These are phyloP conservation scores for Smallanthus sonchifolius DNA, from an alignment of 129 eudicot genomes.

Conservation along the genomic window DNA sequence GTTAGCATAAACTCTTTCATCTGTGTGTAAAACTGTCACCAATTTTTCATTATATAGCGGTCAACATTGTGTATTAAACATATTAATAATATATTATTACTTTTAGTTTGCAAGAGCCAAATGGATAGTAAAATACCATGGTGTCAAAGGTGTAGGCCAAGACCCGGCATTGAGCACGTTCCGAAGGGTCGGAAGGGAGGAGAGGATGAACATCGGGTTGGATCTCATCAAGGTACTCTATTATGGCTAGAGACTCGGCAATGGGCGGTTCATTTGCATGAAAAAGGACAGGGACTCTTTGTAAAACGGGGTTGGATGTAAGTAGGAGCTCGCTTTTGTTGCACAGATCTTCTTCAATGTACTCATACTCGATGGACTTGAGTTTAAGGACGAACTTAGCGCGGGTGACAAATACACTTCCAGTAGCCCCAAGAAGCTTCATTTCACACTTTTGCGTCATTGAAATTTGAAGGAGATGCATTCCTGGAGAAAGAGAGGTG, in stretches of 20 bases:
- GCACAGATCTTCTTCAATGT: background rate
- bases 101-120: background rate
- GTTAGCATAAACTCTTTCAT: background rate
- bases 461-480: background rate
- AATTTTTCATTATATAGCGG: too few species aligned
- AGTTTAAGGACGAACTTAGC: background rate
- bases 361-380: background rate
- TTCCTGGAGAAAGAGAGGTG: background rate
- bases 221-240: conserved; percentile 1
- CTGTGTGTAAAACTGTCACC: background rate
- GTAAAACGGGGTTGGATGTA: background rate
- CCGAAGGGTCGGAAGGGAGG: background rate
- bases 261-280: background rate
- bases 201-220: background rate
- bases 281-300: background rate
- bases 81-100: background rate
- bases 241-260: background rate
- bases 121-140: background rate
- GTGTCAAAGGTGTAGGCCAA: background rate
- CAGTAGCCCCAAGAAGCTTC: background rate
- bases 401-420: background rate
- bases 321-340: background rate
- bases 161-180: background rate
- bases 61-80: background rate
- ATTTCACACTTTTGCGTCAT: background rate